Evolutionary conservation across 129 eudicot species (phyloP), one percentile per base, ranked within the genome.

Genomic region (Helianthus tuberosus): DNA sequence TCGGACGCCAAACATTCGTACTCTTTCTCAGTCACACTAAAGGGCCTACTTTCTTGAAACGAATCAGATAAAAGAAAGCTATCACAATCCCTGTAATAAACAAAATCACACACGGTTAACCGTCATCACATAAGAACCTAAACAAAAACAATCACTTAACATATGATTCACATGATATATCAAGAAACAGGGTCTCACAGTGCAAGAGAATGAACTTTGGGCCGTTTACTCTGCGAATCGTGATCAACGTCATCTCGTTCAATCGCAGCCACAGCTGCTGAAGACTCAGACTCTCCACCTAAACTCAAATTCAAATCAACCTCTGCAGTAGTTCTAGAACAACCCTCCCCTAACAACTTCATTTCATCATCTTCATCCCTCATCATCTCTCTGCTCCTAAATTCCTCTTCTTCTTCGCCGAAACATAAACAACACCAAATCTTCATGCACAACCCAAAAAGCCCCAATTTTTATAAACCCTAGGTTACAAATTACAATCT

Each of bases 181-280:
- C 35, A 77, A 23, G 15, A 11, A 66, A 60, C 32, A 52, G 51
- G 58, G 43, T 13, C 93, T 87, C 53, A 87, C 96, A 79, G 80
- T 49, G 91, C 68, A 83, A 87, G 80, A 4, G 96, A 82, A 65
- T 84, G 81, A 50, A 44, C 84, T 88, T 88, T 88, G 39, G 90
- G 97, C 57, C 97, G 92, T 84, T 91, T 91, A 75, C 74, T 86
- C 53, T 82, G 86, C 7, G 78, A 49, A 73, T 88, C 89, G 12
- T 86, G 86, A 65, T 82, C 91, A 51, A 67, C 66, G 23, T 48
- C 82, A 47, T 83, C 89, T 72, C 87, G 77, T 53, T 46, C 86
- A 35, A 62, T 8, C 43, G 51, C 83, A 3, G 44, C 36, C 36
- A 3, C 53, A 43, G 82, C 76, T 15, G 85, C 65, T 20, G 91